A percentile compares a stretch with the other conserved stretches of the same genome.
phyloP scores from a whole-genome alignment of 768 basidiomycete genomes.

The Leccinum barrowsii region DNA sequence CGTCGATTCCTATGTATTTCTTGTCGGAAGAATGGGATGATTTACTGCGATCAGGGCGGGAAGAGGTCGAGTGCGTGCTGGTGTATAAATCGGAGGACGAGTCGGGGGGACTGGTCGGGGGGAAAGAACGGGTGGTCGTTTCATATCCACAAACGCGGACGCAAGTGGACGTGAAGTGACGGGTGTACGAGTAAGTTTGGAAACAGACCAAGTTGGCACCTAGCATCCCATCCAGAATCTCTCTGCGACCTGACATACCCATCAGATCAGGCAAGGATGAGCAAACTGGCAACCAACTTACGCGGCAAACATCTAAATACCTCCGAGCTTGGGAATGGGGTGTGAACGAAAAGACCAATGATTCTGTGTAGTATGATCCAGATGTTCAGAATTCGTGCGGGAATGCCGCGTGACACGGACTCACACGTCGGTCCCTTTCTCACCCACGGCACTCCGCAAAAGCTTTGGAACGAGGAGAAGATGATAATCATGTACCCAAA shows the following conservation, averaged over 20 bases:
- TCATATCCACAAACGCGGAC: constrained; percentile 97
- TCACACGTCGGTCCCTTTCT: constrained; percentile 26
- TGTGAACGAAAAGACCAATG: constrained; percentile 94
- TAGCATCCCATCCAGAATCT: constrained; percentile 97
- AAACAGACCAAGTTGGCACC: constrained; percentile 96
- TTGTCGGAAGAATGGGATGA: constrained; percentile 9
- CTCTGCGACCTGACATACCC: constrained; percentile 63
- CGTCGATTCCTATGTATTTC: constrained; percentile 59
- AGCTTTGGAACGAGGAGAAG: constrained; percentile 86
- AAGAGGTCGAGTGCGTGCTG: not conserved
- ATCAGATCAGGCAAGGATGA: constrained; percentile 1
- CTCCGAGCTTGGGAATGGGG: constrained; percentile 95
- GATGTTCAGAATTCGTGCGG: not conserved
- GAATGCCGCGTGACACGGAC: not conserved
- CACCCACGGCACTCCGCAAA: constrained; percentile 61
- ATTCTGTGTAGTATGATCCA: constrained; percentile 31
- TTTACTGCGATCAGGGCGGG: constrained; percentile 8
- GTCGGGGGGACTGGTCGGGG: not conserved
- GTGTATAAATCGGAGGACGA: constrained; percentile 6
- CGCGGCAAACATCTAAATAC: constrained; percentile 92
- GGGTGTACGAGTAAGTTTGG: constrained; percentile 94
- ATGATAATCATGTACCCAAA: constrained; percentile 97
- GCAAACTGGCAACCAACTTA: constrained; percentile 36
- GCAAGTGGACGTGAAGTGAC: constrained; percentile 93
- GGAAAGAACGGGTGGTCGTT: constrained; percentile 40